Evolutionary conservation across 768 basidiomycete species (phyloP), one percentile per base, ranked within the genome.

Genomic region (Rhodotorula diobovata): DNA sequence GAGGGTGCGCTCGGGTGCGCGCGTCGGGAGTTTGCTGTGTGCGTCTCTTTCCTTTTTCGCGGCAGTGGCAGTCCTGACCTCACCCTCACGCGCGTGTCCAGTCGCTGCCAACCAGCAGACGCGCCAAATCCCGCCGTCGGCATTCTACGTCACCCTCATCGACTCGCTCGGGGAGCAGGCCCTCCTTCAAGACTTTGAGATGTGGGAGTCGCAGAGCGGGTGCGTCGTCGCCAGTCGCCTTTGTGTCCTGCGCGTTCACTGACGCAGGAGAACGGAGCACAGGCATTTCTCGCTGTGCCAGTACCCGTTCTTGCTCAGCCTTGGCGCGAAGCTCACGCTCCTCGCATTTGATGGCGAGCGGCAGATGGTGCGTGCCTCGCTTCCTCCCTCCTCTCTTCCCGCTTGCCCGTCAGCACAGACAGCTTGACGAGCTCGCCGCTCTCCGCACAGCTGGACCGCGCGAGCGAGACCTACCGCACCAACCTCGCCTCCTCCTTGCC

Each of bases 291-390:
- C 59, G 30, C 65, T 76, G 25, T 71, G 72, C 56, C 76, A 76
- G 60, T 76, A 76, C 54, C 76, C 76, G 4, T 76, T 76, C 67
- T 34, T 73, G 46, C 23, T 76, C 20, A 66, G 60, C 16, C 55
- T 76, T 23, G 76, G 76, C 21, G 65, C 60, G 10, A 76, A 76
- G 68, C 56, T 72, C 10, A n/a, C 43, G 2, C 51, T 76, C 20
- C 34, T 76, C 20, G 63, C 59, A 1, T 74, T 35, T 15, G 76
- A 76, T 25, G 68, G 61, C 14, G 63, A 67, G 43, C 57, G 73
- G 0, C 67, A 74, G 43, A 76, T 76, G 72, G 70, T 71, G 12
- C 12, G 55, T 45, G n/a, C n/a, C n/a, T n/a, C n/a, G n/a, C 25
- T 7, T 25, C 25, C 25, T 18, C 34, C 34, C 16, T 5, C 14